phyloP scores from a whole-genome alignment of 371 early-diverging fungal genomes.

The Nosema bombycis region DNA sequence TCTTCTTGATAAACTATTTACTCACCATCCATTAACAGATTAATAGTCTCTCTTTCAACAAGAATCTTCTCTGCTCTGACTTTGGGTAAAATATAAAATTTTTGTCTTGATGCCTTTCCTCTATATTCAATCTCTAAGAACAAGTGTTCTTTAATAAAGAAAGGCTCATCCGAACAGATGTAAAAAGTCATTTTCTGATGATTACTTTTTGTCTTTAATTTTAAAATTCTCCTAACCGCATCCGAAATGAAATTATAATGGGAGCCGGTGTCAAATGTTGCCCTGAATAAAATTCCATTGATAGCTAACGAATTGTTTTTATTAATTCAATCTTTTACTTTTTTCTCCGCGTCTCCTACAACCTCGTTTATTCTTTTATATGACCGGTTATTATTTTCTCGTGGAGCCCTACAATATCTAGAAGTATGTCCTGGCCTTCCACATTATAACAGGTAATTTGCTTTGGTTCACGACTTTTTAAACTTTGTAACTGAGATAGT shows the following conservation, averaged over 20 bases:
- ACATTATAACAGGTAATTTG: too few relatives aligned
- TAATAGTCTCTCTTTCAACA: not conserved
- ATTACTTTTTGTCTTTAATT: not conserved
- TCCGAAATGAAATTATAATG: not conserved
- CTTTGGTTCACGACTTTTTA: not conserved
- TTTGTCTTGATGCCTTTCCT: not conserved
- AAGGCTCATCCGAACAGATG: not conserved
- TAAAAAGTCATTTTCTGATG: not conserved
- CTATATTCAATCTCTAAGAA: not conserved
- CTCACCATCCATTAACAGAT: not conserved
- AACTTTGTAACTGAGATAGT: not conserved
- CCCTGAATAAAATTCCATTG: not conserved
- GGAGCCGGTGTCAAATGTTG: not conserved
- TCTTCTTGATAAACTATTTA: not conserved
- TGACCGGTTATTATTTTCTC: too few relatives aligned
- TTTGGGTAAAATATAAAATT: conserved; percentile 6
- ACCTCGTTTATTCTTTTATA: not conserved
- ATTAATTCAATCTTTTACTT: not conserved
- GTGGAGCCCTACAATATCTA: too few relatives aligned
- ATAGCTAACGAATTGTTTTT: not conserved
- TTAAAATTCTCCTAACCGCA: not conserved
- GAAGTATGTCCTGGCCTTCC: too few relatives aligned
- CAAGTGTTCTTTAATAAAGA: not conserved
- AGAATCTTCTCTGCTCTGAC: not conserved
- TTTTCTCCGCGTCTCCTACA: too few relatives aligned